Evolutionary conservation across 495 filamentous ascomycete genomes (phyloP), one percentile per base, ranked within the genome.

Genomic region (Xylaria intraflava): DNA sequence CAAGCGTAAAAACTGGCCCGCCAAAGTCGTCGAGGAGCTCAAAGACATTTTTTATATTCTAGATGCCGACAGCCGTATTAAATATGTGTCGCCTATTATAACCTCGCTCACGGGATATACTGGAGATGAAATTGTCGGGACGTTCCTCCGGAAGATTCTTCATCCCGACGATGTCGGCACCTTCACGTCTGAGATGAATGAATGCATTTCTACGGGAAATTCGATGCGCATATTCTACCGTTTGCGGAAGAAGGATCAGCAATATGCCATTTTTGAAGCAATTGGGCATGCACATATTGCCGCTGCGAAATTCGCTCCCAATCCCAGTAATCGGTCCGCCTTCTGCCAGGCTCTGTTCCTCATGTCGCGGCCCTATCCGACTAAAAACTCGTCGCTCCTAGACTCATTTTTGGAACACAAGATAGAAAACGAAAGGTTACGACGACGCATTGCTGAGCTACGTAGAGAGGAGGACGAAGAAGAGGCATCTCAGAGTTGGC

Each of bases 381-480:
- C 86, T 43, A 89, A 86, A 65, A 93, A 90, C 62, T 83, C 89
- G 0, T 82, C 79, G 9, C 74, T 96, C 7, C 70, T 98, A 45
- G 90, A 98, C 68, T 94, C 92, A 0, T 96, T 96, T 56, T 75
- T 98, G 12, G 93, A 98, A 68, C 92, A 96, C 70, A 96, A 96
- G 68, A 90, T 97, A 44, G 93, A 97, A 67, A 96, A 98, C 61
- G 90, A 95, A 68, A 82, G 93, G 16, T 69, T 98, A 35, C 81
- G 78, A 51, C 87, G 88, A 57, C 83, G 87, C 30, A 95, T 98
- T 53, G 82, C 83, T 12, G 90, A 95, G 62, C 77, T 98, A 36
- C 85, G 84, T 59, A 77, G 81, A 57, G 93, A 97, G 68, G 91
- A 96, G 66, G 82, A 84, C 49, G 93, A 96, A 42, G 72, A 66